Evolutionary conservation across 768 basidiomycete species (phyloP).

Genomic region (Mycena haematopus): DNA sequence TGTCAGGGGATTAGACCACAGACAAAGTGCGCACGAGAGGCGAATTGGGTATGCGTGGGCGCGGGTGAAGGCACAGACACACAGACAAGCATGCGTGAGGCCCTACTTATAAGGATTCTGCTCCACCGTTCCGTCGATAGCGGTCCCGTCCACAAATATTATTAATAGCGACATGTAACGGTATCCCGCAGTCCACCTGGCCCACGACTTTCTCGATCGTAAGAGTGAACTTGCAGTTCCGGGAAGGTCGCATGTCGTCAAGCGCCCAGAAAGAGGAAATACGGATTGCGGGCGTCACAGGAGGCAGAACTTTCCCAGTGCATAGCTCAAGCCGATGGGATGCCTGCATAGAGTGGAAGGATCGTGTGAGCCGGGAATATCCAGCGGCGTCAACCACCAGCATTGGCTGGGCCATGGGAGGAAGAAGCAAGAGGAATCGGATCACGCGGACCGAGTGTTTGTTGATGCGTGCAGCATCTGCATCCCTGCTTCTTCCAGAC

Average conservation of each 20-base stretch:
- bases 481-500: too few species aligned
- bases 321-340: constrained; percentile 13
- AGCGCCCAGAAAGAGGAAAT: constrained; percentile 12
- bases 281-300: constrained; percentile 15
- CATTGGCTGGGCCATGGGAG: background rate
- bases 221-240: constrained; percentile 3
- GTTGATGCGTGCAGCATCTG: too few species aligned
- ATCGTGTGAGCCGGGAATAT: constrained; percentile 7
- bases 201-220: constrained; percentile 10
- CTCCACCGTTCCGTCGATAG: constrained; percentile 1
- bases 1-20: constrained; percentile 11
- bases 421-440: background rate
- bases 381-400: too few species aligned
- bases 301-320: constrained; percentile 6
- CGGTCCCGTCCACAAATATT: constrained; percentile 14
- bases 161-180: constrained; percentile 16
- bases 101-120: constrained; percentile 11
- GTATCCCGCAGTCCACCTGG: constrained; percentile 6
- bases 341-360: background rate
- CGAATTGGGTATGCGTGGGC: constrained; percentile 1
- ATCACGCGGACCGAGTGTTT: too few species aligned
- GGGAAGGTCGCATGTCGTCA: constrained; percentile 8
- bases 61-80: constrained; percentile 14
- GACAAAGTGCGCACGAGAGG: constrained; percentile 13
- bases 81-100: constrained; percentile 6